Evolutionary conservation across 345 rosid genomes (phyloP), one percentile per base, ranked within the genome.

Genomic region (Anacardium occidentale): DNA sequence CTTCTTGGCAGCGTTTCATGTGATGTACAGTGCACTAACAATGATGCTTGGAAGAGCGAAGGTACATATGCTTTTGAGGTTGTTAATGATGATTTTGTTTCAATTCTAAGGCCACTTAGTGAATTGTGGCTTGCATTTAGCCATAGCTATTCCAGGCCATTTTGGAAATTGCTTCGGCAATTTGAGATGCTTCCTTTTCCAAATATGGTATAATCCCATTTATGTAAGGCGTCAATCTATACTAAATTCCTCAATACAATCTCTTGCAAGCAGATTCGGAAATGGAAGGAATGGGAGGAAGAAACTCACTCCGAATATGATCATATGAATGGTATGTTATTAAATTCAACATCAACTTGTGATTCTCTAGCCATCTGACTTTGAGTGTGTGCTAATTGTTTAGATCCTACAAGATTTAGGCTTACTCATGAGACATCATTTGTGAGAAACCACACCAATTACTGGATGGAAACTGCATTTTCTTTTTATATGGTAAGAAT

Each of bases 391-490:
- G 66, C 48, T 59, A 26, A 54, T 72, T 68, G 58, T 68, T 42
- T 79, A 93, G 99, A 91, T 77, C 88, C 93, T 64, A 50, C 84
- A 48, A 90, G 94, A 70, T 88, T 92, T 81, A 85, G 98, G 83
- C 98, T 96, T 55, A 90, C 99, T 66, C 94, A 90, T 11, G 96
- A 96, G 85, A 85, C 91, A 52, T 93, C 99, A n/a, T 96, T 96
- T 75, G 91, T 96, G 1, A 80, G 71, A 78, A 87, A 80, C 52
- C 96, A 95, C 82, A 82, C 88, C 51, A 82, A 80, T 76, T 55
- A 82, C 69, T 89, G 91, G 91, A 86, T 79, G 10, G 80, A 64
- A 77, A 84, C 81, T 7, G 77, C 90, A 32, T 20, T 84, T 74
- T 76, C 84, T 58, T 88, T 89, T 69, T 92, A 89, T 77, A 0